Base-by-base conservation (phyloP, 345 rosid genomes). In the Limnanthes douglasii region DNA sequence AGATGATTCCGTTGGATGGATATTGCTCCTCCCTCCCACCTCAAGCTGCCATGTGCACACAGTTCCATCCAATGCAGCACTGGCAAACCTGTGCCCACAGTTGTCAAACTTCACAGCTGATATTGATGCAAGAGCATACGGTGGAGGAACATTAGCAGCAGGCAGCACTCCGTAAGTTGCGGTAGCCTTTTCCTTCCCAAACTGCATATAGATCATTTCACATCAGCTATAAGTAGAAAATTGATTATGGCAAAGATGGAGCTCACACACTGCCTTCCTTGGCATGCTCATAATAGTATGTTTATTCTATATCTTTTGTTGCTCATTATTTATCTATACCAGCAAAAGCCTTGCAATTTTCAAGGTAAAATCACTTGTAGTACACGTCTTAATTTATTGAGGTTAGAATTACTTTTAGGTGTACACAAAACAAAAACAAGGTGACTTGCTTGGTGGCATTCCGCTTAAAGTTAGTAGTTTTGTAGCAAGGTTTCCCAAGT, bases 141-240 rank as follows among this genome's bases (percentile, higher is more conserved):
- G 94, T 18, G 92, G 94, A 54, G 92, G 78, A 48, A 71, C 74
- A 53, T 75, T 73, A 45, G 78, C 79, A 54, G 84, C 76, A 56
- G 94, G 93, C 48, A 78, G 70, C 46, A 78, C 86, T 39, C 97
- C 94, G 23, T 86, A 86, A 43, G 97, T 86, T 27, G 94, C 92
- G 48, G 76, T 61, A 25, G 97, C 85, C 59, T 64, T 78, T 19
- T 75, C 66, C 58, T 78, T 67, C 9, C 81, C 77, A 61, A 72
- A 86, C 94, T 86, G 79, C 68, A 66, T 16, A 44, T 32, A 38
- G 41, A 30, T 58, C 21, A 29, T 53, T 57, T 39, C 11, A 28
- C 44, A 36, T 68, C 26, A 71, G 51, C 36, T 29, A 43, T 24
- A 42, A 28, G 36, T 12, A 45, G 18, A 23, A 39, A n/a, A n/a